These are phyloP conservation scores for Fragaria vesca DNA, from an alignment of 306 rosid species.

Conservation along the genomic window DNA sequence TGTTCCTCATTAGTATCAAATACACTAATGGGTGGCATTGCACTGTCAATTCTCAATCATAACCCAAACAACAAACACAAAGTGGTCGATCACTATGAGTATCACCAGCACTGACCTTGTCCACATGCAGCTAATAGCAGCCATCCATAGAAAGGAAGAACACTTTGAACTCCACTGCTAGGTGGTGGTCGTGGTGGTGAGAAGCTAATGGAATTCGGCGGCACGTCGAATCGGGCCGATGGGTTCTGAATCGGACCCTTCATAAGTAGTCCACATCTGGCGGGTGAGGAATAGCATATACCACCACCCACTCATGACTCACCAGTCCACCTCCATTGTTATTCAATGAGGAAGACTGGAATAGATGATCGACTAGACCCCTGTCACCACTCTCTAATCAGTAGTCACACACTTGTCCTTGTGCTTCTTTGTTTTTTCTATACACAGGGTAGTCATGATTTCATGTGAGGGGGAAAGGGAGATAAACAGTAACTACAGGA, in stretches of 20 bases:
- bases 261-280: not conserved
- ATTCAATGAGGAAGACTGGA: not conserved
- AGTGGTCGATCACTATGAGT: not conserved
- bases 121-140: not conserved
- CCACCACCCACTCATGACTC: not conserved
- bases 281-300: not conserved
- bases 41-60: slow-evolving; percentile 17
- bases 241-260: slow-evolving; percentile 4
- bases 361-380: not conserved
- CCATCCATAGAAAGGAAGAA: not conserved
- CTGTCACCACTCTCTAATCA: not conserved
- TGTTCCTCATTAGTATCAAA: slow-evolving; percentile 9
- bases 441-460: too few relatives aligned
- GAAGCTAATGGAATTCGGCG: not conserved
- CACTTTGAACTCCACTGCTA: not conserved
- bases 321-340: not conserved
- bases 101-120: not conserved
- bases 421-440: not conserved
- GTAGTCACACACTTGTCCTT: slow-evolving; percentile 3
- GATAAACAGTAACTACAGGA: not conserved
- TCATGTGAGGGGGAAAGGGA: not conserved
- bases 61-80: slow-evolving; percentile 13
- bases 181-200: not conserved
- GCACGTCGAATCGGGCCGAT: slow-evolving; percentile 12
- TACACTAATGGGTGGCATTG: slow-evolving; percentile 7